Evolutionary conservation across 73 alveolate genomes (phyloP).

Genomic region (Loxodes magnus): DNA sequence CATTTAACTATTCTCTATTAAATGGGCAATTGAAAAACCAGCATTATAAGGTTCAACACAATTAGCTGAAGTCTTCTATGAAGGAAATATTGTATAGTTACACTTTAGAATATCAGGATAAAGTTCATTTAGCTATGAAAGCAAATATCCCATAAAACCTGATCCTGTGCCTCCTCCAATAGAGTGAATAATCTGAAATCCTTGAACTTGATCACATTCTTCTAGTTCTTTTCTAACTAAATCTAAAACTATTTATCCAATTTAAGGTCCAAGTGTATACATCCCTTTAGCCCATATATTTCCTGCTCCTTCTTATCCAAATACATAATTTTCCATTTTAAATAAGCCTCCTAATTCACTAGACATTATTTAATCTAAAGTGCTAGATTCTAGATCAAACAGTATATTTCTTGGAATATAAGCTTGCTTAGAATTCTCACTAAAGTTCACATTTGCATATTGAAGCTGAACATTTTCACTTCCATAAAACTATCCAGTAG

Average conservation of each 20-base stretch:
- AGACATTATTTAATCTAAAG: slow-evolving; percentile 16
- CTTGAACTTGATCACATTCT: slow-evolving; percentile 34
- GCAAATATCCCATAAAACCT: slow-evolving; percentile 13
- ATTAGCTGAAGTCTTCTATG: slow-evolving; percentile 28
- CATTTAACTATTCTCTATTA: neutral
- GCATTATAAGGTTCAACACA: slow-evolving; percentile 70
- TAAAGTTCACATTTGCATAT: slow-evolving; percentile 3
- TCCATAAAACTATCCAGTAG: neutral
- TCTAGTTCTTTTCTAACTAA: slow-evolving; percentile 21
- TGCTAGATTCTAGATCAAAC: slow-evolving; percentile 39
- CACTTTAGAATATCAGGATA: neutral
- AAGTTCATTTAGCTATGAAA: slow-evolving; percentile 4
- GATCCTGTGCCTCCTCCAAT: slow-evolving; percentile 66
- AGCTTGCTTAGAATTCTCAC: slow-evolving; percentile 1
- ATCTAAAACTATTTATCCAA: neutral
- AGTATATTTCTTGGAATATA: slow-evolving; percentile 39
- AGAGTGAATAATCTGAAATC: slow-evolving; percentile 37
- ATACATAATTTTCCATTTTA: slow-evolving; percentile 25
- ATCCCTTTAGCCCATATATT: slow-evolving; percentile 4
- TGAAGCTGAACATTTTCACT: neutral
- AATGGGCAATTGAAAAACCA: neutral
- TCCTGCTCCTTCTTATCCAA: slow-evolving; percentile 17
- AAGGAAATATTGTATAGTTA: slow-evolving; percentile 7
- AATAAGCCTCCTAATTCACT: slow-evolving; percentile 3
- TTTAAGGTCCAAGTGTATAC: slow-evolving; percentile 1